phyloP scores from a whole-genome alignment of 1,284 basidiomycete species.

The Rhodotorula sp. region DNA sequence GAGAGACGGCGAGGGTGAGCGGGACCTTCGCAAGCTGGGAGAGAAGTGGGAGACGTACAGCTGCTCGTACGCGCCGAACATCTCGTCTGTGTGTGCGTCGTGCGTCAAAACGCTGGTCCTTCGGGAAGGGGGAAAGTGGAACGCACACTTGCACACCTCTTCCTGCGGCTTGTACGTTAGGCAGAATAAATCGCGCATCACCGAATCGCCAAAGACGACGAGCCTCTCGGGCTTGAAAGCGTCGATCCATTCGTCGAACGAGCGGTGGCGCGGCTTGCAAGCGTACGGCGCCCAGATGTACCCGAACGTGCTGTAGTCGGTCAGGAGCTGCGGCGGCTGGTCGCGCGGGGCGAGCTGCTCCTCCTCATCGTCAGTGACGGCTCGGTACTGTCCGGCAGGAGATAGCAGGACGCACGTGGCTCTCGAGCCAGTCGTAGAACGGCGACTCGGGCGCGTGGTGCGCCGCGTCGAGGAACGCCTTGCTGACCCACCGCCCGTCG shows the following conservation, averaged over 20 bases:
- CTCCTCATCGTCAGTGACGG: neutral
- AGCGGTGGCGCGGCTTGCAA: conserved; percentile 22
- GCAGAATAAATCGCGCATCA: conserved; percentile 24
- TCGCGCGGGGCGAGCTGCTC: neutral
- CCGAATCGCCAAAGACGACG: conserved; percentile 20
- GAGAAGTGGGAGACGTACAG: neutral
- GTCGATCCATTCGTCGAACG: conserved; percentile 23
- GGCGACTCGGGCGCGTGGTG: conserved; percentile 8
- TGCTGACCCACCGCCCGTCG: conserved; percentile 18
- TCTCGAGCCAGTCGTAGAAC: conserved; percentile 10
- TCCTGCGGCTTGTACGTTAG: neutral
- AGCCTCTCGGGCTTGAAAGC: conserved; percentile 12
- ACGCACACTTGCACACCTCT: neutral
- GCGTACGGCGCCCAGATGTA: conserved; percentile 19
- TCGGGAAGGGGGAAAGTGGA: neutral
- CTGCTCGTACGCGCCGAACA: neutral
- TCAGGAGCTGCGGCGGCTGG: neutral
- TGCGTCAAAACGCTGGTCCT: no score
- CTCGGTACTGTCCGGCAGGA: no score
- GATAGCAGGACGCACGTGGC: conserved; percentile 5
- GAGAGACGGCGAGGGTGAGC: neutral
- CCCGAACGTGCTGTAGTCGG: conserved; percentile 10
- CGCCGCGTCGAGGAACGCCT: conserved; percentile 8
- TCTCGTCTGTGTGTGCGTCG: neutral
- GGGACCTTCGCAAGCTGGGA: neutral